Evolutionary conservation across 106 monocot genomes (phyloP), one percentile per base, ranked within the genome.

Genomic region (Acorus calamus): DNA sequence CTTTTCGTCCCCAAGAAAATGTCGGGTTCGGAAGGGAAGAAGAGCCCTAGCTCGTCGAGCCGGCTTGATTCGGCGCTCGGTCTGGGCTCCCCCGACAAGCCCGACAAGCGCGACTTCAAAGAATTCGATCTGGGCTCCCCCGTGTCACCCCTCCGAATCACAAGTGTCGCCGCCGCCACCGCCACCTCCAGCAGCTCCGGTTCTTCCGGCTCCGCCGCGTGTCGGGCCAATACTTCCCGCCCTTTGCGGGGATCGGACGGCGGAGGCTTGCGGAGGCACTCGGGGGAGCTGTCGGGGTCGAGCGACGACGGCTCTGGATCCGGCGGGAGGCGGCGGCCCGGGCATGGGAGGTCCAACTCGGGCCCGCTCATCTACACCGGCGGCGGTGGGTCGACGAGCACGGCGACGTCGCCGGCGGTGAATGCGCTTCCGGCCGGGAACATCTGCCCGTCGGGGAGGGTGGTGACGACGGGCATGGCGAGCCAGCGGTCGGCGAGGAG

Each of bases 361-460:
- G 73, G 69, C 4, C 68, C 68, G 44, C 41, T 73, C 46, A 52
- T 69, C 11, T 69, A 63, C 28, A 69, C 80, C 49, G 57, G 70
- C 43, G 14, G 43, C 61, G 47, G 57, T 8, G 42, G 53, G 3
- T 8, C 12, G 6, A 52, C 54, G 28, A 46, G 42, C 43, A 55
- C 76, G 6, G 80, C 62, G 4, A 75, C 54, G 59, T 73, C 76
- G 6, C 73, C 78, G 3, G 65, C 53, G 46, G 41, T 70, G 53
- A 84, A 84, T 52, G 65, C 68, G 42, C 66, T 84, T 6, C 87
- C 87, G n/a, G 70, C 73, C 4, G 87, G 87, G 7, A 88, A 83
- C 72, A 88, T 88, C 9, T 88, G 80, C 68, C 87, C 83, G 4
- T 83, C 87, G 12, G 87, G 87, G 8, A 83, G 63, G 73, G 60